Conservation (phyloP, 768 basidiomycete genomes). For the Heimioporus sp. region DNA sequence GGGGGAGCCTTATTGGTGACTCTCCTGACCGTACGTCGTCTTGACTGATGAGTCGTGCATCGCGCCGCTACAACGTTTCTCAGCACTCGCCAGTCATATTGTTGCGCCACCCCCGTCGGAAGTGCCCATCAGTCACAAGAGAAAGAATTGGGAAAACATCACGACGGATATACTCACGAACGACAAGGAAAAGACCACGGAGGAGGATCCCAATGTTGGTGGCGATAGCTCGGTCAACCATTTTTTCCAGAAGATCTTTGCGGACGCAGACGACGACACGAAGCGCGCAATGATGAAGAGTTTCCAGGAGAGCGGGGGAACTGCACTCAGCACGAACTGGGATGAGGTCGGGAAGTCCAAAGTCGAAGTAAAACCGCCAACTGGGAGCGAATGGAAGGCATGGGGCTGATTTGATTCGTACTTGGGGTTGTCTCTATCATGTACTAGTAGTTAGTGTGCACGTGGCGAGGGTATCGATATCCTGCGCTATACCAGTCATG, state of each 20-base stretch:
- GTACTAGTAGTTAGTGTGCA: too few relatives aligned
- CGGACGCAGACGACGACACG: constrained; percentile 89
- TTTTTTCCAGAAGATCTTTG: constrained; percentile 91
- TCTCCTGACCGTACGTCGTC: constrained; percentile 63
- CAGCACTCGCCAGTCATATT: constrained; percentile 19
- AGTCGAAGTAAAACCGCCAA: constrained; percentile 80
- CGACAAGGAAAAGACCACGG: constrained; percentile 67
- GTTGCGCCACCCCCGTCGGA: constrained; percentile 34
- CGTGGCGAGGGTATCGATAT: too few relatives aligned
- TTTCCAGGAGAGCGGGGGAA: constrained; percentile 92
- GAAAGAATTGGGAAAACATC: constrained; percentile 90
- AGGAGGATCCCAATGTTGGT: constrained; percentile 86
- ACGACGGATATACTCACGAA: constrained; percentile 60
- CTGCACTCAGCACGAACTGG: constrained; percentile 96
- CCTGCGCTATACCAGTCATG: constrained; percentile 36
- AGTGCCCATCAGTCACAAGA: constrained; percentile 37
- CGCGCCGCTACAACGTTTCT: not conserved
- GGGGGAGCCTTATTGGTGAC: constrained; percentile 77
- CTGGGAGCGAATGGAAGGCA: constrained; percentile 81
- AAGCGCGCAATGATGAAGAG: constrained; percentile 97
- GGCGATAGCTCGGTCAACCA: constrained; percentile 84
- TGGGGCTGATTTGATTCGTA: constrained; percentile 41
- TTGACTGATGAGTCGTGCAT: not conserved
- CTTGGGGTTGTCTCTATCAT: too few relatives aligned
- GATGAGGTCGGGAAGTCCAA: constrained; percentile 70